Evolutionary conservation across 495 filamentous ascomycete genomes (phyloP).

Genomic region (Thozetella sp.): DNA sequence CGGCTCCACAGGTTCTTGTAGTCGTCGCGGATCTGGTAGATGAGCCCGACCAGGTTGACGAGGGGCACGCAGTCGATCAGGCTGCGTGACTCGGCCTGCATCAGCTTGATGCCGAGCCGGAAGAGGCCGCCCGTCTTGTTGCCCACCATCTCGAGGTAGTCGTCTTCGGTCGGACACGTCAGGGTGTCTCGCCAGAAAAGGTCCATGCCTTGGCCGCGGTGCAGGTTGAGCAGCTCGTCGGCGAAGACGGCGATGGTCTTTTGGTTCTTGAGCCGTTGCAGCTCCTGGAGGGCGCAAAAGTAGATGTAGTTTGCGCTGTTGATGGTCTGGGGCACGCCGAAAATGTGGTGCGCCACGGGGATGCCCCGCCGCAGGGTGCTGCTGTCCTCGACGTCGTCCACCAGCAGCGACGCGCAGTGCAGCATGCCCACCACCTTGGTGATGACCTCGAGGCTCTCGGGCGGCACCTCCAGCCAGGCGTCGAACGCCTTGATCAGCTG

Average conservation of each 20-base stretch:
- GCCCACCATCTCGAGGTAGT: slow-evolving; percentile 98
- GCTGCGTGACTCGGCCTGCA: slow-evolving; percentile 83
- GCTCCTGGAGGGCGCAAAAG: slow-evolving; percentile 83
- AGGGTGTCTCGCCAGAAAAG: slow-evolving; percentile 95
- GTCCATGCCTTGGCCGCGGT: slow-evolving; percentile 96
- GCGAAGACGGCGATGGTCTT: slow-evolving; percentile 76
- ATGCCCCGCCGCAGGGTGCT: slow-evolving; percentile 83
- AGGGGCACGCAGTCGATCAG: slow-evolving; percentile 77
- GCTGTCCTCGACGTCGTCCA: slow-evolving; percentile 91
- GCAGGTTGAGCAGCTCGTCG: slow-evolving; percentile 90
- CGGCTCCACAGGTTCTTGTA: slow-evolving; percentile 81
- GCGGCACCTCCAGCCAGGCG: slow-evolving; percentile 82
- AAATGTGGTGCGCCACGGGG: slow-evolving; percentile 93
- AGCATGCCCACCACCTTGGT: slow-evolving; percentile 90
- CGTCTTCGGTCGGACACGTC: slow-evolving; percentile 91
- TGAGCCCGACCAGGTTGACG: slow-evolving; percentile 86
- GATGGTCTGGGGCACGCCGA: slow-evolving; percentile 93
- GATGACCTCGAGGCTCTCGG: slow-evolving; percentile 76
- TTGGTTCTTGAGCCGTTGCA: slow-evolving; percentile 75
- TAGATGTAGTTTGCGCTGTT: slow-evolving; percentile 98
- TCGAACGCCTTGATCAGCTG: slow-evolving; percentile 91
- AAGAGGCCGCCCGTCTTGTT: slow-evolving; percentile 98
- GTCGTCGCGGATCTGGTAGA: slow-evolving; percentile 97
- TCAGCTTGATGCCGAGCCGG: slow-evolving; percentile 89
- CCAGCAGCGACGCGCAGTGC: slow-evolving; percentile 88